Percentiles rank a stretch among this genome's conserved stretches.
Conservation (phyloP, 2,329 filamentous ascomycete genomes). For the Arthrobotrys pseudoclavata region DNA sequence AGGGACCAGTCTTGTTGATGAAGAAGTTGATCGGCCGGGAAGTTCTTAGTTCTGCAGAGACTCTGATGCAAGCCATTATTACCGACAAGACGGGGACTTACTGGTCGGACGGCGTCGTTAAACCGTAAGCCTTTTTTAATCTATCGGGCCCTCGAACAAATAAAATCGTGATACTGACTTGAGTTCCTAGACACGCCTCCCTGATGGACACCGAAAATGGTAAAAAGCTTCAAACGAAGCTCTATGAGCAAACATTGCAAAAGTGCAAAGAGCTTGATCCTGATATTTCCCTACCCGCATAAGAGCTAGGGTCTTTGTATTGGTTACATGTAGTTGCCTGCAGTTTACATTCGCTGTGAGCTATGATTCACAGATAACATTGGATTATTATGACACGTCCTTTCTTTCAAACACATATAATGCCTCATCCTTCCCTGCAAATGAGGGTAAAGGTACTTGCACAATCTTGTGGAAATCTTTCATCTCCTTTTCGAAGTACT, state of each 20-base stretch:
- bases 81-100: slow-evolving; percentile 42
- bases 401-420: slow-evolving; percentile 76
- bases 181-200: slow-evolving; percentile 22
- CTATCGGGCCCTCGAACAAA: not conserved
- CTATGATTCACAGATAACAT: slow-evolving; percentile 62
- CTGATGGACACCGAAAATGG: slow-evolving; percentile 26
- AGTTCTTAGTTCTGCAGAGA: slow-evolving; percentile 25
- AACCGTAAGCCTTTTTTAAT: slow-evolving; percentile 1
- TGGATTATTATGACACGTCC: slow-evolving; percentile 60
- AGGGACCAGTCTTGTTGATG: slow-evolving; percentile 22
- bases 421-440: slow-evolving; percentile 82
- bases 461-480: slow-evolving; percentile 73
- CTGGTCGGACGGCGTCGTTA: slow-evolving; percentile 31
- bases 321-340: slow-evolving; percentile 1
- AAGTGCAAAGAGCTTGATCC: slow-evolving; percentile 43
- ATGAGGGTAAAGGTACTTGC: slow-evolving; percentile 79
- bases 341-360: not conserved
- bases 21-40: slow-evolving; percentile 30
- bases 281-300: slow-evolving; percentile 12
- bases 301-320: not conserved
- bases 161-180: not conserved
- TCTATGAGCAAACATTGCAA: slow-evolving; percentile 26
- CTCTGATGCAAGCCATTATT: slow-evolving; percentile 19
- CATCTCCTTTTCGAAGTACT: slow-evolving; percentile 75
- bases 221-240: slow-evolving; percentile 27